phyloP scores from a whole-genome alignment of 768 basidiomycete genomes.

The Kwoniella newhampshirensis region DNA sequence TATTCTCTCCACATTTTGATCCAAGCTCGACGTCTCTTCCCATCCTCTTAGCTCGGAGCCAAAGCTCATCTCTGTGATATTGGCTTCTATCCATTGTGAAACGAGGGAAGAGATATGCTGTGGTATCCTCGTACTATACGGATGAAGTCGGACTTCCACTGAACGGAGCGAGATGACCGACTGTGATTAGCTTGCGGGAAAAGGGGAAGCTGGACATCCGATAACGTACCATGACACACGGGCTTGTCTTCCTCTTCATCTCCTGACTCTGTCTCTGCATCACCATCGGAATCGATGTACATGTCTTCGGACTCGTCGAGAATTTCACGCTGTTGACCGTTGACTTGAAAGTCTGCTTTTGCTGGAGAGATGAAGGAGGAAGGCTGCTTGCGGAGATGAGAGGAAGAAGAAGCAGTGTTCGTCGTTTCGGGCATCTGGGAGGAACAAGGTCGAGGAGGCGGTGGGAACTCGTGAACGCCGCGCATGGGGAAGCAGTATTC shows the following conservation, averaged over 20 bases:
- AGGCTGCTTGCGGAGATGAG: no score
- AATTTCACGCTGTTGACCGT: background rate
- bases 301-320: constrained; percentile 4
- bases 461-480: background rate
- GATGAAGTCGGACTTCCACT: constrained; percentile 11
- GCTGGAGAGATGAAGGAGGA: no score
- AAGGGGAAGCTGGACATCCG: background rate
- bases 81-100: background rate
- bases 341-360: background rate
- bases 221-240: constrained; percentile 13
- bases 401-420: background rate
- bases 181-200: background rate
- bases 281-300: background rate
- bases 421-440: background rate
- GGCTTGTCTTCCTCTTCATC: constrained; percentile 5
- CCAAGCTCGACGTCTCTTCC: constrained; percentile 71
- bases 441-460: background rate
- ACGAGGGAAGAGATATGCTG: background rate
- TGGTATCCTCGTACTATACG: background rate
- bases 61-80: background rate
- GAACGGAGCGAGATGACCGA: background rate
- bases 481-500: no score
- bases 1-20: constrained; percentile 73
- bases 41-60: constrained; percentile 64
- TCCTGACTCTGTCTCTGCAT: background rate